Conservation (phyloP, 495 filamentous ascomycete species). For the Aspergillus bridgeri region DNA sequence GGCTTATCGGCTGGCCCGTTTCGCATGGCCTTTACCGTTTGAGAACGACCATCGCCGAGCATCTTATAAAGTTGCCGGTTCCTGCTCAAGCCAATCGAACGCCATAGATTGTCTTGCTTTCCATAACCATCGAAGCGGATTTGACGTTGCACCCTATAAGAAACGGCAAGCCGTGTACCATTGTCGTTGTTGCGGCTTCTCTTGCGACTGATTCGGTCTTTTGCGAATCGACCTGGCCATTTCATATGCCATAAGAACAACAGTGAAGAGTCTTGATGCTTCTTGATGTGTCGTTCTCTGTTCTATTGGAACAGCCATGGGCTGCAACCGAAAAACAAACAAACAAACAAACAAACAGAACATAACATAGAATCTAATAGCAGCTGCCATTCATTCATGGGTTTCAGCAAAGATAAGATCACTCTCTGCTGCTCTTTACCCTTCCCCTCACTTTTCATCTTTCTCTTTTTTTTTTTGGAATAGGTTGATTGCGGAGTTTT, state of each 20-base stretch:
- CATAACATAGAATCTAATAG: no score
- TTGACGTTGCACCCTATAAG: neutral
- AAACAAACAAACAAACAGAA: no score
- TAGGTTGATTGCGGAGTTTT: constrained; percentile 21
- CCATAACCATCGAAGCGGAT: neutral
- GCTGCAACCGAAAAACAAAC: neutral
- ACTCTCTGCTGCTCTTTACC: constrained; percentile 26
- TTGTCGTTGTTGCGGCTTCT: neutral
- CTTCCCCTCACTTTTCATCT: constrained; percentile 7
- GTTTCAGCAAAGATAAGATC: neutral
- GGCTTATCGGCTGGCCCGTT: neutral
- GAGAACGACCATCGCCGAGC: neutral
- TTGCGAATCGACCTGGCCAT: neutral
- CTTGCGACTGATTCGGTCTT: neutral
- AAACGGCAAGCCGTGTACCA: neutral
- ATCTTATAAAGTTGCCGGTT: neutral
- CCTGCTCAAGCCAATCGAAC: neutral
- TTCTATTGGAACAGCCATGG: neutral
- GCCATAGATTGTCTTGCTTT: neutral
- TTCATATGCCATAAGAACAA: neutral
- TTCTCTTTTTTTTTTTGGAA: constrained; percentile 7
- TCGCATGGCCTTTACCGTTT: neutral
- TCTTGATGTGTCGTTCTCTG: neutral
- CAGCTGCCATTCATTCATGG: neutral
- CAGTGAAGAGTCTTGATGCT: neutral